phyloP scores from a whole-genome alignment of 495 filamentous ascomycete genomes.

The Chaetomium fimeti region DNA sequence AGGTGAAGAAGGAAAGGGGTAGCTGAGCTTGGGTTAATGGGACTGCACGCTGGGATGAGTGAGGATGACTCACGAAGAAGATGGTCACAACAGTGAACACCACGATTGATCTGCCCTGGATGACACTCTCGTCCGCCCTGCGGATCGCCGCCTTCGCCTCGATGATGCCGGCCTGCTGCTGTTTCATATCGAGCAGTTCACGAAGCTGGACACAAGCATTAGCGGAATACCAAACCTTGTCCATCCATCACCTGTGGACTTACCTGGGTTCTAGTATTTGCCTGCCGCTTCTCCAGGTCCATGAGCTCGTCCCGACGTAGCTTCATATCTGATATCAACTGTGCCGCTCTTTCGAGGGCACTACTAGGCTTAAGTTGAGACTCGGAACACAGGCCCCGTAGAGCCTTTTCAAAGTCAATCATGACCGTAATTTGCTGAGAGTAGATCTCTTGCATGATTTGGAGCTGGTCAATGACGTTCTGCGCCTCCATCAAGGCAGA shows the following conservation, averaged over 20 bases:
- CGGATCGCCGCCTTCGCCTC: conserved; percentile 58
- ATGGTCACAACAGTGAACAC: conserved; percentile 67
- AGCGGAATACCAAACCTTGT: background rate
- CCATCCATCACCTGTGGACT: background rate
- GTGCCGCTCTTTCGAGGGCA: conserved; percentile 23
- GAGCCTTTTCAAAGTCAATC: conserved; percentile 57
- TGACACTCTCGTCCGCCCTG: conserved; percentile 57
- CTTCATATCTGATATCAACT: conserved; percentile 31
- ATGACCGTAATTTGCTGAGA: conserved; percentile 63
- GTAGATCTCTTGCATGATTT: conserved; percentile 67
- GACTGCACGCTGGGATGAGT: conserved; percentile 27
- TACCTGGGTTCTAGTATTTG: conserved; percentile 22
- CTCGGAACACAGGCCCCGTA: conserved; percentile 19
- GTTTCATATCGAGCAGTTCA: conserved; percentile 60
- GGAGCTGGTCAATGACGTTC: conserved; percentile 45
- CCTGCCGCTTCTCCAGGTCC: conserved; percentile 28
- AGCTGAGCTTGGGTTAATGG: conserved; percentile 24
- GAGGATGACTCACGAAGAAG: conserved; percentile 39
- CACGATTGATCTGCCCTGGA: conserved; percentile 61
- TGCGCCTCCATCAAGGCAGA: conserved; percentile 64
- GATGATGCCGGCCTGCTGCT: conserved; percentile 63
- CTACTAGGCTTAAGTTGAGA: conserved; percentile 11
- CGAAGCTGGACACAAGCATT: conserved; percentile 30
- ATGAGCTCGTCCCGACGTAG: conserved; percentile 24
- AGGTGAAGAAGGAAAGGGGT: conserved; percentile 44